Percentiles rank a stretch among this genome's conserved stretches.
These are phyloP conservation scores for Trypanosoma platydactyli DNA, from an alignment of 208 protist genomes.

Conservation along the genomic window DNA sequence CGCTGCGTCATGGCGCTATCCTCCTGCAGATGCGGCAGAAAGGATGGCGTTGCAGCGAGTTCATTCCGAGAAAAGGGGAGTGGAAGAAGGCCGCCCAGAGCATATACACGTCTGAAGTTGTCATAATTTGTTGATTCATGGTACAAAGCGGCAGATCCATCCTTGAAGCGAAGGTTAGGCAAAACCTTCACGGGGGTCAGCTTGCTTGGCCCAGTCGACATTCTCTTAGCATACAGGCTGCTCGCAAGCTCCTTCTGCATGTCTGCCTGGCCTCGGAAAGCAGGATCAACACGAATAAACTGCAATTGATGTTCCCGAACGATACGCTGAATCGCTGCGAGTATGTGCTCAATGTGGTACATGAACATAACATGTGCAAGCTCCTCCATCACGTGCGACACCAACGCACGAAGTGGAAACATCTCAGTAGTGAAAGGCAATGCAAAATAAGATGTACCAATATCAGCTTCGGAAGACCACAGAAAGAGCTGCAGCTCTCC, in stretches of 20 bases:
- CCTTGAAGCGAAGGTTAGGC: slow-evolving; percentile 25
- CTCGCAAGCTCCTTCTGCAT: slow-evolving; percentile 34
- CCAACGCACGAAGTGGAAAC: slow-evolving; percentile 63
- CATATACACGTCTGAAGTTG: slow-evolving; percentile 50
- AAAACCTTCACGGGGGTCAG: slow-evolving; percentile 26
- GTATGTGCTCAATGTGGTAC: slow-evolving; percentile 69
- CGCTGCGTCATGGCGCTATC: slow-evolving; percentile 32
- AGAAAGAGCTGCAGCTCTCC: slow-evolving; percentile 85
- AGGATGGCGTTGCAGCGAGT: slow-evolving; percentile 46
- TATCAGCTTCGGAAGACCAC: slow-evolving; percentile 66
- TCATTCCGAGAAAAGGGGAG: slow-evolving; percentile 41
- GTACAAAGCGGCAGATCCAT: slow-evolving; percentile 43
- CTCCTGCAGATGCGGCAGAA: slow-evolving; percentile 59
- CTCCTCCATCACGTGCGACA: slow-evolving; percentile 83
- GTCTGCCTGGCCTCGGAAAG: slow-evolving; percentile 26
- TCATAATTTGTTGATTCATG: slow-evolving; percentile 77
- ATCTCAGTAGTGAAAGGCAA: slow-evolving; percentile 73
- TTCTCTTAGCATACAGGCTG: slow-evolving; percentile 30
- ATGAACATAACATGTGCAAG: slow-evolving; percentile 81
- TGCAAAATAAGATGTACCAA: slow-evolving; percentile 40
- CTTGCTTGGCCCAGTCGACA: slow-evolving; percentile 2
- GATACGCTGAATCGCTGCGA: slow-evolving; percentile 64
- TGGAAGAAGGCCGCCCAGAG: slow-evolving; percentile 71
- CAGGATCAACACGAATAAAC: slow-evolving; percentile 56
- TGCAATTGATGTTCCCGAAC: slow-evolving; percentile 74